Base-by-base conservation (phyloP, 768 basidiomycete genomes). In the Leccinum truebloodii region DNA sequence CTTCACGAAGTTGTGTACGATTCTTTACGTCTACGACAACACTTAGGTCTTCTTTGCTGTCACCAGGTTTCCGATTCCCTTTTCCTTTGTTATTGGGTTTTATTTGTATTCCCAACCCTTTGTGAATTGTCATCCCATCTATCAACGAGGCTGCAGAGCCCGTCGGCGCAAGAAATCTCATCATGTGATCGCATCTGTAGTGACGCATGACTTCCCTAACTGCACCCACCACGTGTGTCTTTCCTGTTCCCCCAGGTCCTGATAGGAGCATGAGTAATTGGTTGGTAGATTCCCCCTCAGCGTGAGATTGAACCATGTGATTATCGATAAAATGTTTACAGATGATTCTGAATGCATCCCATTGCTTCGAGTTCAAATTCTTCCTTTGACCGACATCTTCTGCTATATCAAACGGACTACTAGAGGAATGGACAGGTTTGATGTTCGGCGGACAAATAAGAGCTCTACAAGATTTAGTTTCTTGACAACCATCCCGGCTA, bases 131-230 rank as follows among this genome's bases (percentile, higher is more conserved):
- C 54, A 61, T 66, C 0, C 73, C 73, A 59, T 72, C 62, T 14
- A 76, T 73, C 1, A 73, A 24, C 0, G 63, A 28, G 2, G 75
- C 75, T 3, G 73, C 75, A 50, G 68, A 67, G 0, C 75, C 75
- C 9, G 75, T 75, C 0, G 70, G 74, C 5, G 72, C 74, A 1
- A 75, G 22, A 28, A 65, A 73, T 3, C 70, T 24, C 13, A 76
- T 66, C 3, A 60, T 52, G 50, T 76, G 67, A 0, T 18, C 64
- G 44, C 56, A 62, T 1, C 67, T 61, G 54, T 67, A 71, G 1
- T 37, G 34, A 2, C 28, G 37, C 71, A 76, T 72, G 0, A 76
- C 57, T 0, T 20, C 3, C 28, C 69, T 52, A 0, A 77, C 53
- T 1, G 73, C 70, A 10, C 16, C 63, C 46, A 74, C 68, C 32